Conservation (phyloP, 2,329 filamentous ascomycete genomes). For the Sporothrix brunneoviolacea region DNA sequence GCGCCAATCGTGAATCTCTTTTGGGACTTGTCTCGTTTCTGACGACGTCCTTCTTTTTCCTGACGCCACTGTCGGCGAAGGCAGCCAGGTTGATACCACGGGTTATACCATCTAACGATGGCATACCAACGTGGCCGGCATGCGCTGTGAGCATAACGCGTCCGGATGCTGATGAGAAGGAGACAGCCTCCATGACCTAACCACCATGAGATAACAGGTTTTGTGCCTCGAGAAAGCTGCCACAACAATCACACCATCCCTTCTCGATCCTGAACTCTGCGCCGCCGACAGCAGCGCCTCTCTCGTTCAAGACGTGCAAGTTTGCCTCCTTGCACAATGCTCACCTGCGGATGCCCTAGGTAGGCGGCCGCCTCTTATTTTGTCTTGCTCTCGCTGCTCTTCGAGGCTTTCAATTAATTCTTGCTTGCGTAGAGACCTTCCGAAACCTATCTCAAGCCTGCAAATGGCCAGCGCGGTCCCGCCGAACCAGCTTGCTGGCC, state of each 20-base stretch:
- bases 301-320: background rate
- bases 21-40: no score
- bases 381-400: background rate
- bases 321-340: constrained; percentile 3
- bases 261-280: background rate
- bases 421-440: background rate
- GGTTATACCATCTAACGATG: background rate
- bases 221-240: background rate
- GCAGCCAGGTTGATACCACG: no score
- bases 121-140: background rate
- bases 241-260: background rate
- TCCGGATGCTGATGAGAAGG: no score
- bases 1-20: no score
- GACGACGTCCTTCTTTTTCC: no score
- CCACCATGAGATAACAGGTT: background rate
- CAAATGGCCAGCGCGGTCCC: constrained; percentile 24
- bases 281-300: background rate
- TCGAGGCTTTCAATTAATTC: background rate
- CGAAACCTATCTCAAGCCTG: constrained; percentile 20
- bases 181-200: background rate
- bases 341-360: constrained; percentile 5
- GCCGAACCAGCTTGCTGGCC: constrained; percentile 27
- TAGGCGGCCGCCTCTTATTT: background rate
- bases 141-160: background rate
- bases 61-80: no score